phyloP scores from a whole-genome alignment of 306 rosid genomes.

The Quercus rubra region DNA sequence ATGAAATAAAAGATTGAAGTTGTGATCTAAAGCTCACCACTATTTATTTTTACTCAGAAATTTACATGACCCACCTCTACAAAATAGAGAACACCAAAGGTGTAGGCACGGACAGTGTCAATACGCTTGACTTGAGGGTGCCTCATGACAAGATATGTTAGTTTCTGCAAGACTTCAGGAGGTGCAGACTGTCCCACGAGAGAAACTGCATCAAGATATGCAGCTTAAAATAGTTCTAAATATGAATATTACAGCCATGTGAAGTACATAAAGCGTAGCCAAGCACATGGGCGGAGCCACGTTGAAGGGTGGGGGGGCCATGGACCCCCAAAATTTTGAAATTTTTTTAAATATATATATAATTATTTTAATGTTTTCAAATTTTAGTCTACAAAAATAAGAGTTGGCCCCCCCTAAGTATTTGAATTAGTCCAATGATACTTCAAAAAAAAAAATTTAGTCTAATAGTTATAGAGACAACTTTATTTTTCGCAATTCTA shows the following conservation, averaged over 20 bases:
- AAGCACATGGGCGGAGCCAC: no score
- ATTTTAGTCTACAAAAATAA: no score
- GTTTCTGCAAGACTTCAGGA: slow-evolving; percentile 81
- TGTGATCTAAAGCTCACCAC: background rate
- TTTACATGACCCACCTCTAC: slow-evolving; percentile 65
- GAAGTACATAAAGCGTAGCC: background rate
- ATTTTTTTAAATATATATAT: no score
- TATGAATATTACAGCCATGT: background rate
- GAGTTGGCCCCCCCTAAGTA: no score
- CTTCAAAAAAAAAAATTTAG: no score
- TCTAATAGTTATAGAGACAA: no score
- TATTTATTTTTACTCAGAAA: background rate
- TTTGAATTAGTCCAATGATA: no score
- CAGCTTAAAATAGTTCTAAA: background rate
- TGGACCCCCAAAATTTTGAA: no score
- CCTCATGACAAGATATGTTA: slow-evolving; percentile 72
- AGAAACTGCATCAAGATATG: slow-evolving; percentile 45
- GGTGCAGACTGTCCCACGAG: slow-evolving; percentile 94
- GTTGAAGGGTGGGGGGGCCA: no score
- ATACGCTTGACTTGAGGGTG: slow-evolving; percentile 73
- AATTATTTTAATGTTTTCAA: no score
- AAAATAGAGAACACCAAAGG: slow-evolving; percentile 92
- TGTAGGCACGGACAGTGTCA: slow-evolving; percentile 96
- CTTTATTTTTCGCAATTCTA: no score
- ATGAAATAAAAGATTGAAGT: background rate